A percentile compares a stretch with the other conserved stretches of the same genome.
Evolutionary conservation across 371 early-diverging fungal genomes (phyloP).

Genomic region (Mortierella sp.): DNA sequence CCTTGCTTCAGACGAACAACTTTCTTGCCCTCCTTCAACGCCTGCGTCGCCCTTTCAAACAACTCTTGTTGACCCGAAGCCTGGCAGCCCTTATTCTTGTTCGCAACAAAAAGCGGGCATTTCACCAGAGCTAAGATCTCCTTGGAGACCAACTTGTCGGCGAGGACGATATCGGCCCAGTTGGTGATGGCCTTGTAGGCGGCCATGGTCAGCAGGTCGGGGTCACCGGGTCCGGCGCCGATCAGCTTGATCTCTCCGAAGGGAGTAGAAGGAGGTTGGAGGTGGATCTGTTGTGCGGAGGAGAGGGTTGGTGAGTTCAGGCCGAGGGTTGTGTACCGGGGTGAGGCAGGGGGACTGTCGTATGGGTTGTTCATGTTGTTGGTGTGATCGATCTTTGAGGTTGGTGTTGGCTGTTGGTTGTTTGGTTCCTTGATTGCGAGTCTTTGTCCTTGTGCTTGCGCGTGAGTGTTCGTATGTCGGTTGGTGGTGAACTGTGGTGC

Average conservation of each 20-base stretch:
- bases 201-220: constrained; percentile 83
- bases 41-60: constrained; percentile 75
- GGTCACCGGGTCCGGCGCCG: constrained; percentile 93
- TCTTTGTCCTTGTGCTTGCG: not conserved
- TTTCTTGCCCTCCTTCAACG: constrained; percentile 71
- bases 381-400: not conserved
- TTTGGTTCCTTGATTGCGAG: not conserved
- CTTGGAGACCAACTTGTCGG: constrained; percentile 88
- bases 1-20: constrained; percentile 94
- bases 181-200: constrained; percentile 76
- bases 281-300: not conserved
- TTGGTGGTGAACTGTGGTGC: not conserved
- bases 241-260: constrained; percentile 61
- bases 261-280: not conserved
- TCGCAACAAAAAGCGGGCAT: constrained; percentile 73
- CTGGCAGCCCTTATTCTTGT: constrained; percentile 84
- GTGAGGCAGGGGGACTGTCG: constrained; percentile 54
- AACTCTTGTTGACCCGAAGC: constrained; percentile 88
- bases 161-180: constrained; percentile 84
- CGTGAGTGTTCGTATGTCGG: not conserved
- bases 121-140: constrained; percentile 71
- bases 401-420: not conserved
- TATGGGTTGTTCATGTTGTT: constrained; percentile 28
- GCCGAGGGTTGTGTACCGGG: constrained; percentile 15
- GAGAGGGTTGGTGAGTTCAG: not conserved